phyloP scores from a whole-genome alignment of 176 grass and related monocot genomes.

The Ananas comosus region DNA sequence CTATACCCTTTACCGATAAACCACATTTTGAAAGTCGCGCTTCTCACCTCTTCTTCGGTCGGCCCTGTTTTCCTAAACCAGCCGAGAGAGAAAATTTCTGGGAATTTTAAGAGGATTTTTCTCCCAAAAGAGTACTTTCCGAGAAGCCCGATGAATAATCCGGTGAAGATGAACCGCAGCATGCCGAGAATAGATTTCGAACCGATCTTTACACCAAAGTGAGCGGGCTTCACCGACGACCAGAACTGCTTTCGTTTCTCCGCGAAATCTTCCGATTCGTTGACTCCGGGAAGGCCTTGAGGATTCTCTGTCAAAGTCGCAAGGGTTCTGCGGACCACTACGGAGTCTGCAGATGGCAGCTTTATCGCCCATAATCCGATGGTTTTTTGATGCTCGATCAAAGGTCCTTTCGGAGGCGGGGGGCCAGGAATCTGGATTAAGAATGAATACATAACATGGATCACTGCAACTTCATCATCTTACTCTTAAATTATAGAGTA shows the following conservation, averaged over 20 bases:
- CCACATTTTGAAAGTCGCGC: conserved; percentile 75
- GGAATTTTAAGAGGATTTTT: conserved; percentile 70
- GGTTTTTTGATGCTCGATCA: conserved; percentile 50
- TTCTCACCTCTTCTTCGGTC: conserved; percentile 62
- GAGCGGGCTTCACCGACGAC: conserved; percentile 61
- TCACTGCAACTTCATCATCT: not conserved
- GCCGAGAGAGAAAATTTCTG: conserved; percentile 50
- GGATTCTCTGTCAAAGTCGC: conserved; percentile 51
- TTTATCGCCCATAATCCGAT: conserved; percentile 65
- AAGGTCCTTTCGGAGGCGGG: conserved; percentile 58
- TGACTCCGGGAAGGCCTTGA: conserved; percentile 47
- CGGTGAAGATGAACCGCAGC: conserved; percentile 28
- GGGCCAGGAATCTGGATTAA: conserved; percentile 75
- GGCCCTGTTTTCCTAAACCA: conserved; percentile 59
- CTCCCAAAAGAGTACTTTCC: conserved; percentile 39
- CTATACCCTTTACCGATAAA: conserved; percentile 63
- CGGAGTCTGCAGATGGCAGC: conserved; percentile 71
- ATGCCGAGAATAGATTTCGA: conserved; percentile 46
- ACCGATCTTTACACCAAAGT: conserved; percentile 66
- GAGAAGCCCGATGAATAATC: conserved; percentile 47
- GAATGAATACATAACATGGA: conserved; percentile 10
- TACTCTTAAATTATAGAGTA: not conserved
- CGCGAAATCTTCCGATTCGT: conserved; percentile 38
- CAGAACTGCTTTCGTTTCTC: conserved; percentile 50
- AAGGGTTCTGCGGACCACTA: conserved; percentile 69